These are phyloP conservation scores for Ramalina intermedia DNA, from an alignment of 495 filamentous ascomycete genomes.

Conservation along the genomic window DNA sequence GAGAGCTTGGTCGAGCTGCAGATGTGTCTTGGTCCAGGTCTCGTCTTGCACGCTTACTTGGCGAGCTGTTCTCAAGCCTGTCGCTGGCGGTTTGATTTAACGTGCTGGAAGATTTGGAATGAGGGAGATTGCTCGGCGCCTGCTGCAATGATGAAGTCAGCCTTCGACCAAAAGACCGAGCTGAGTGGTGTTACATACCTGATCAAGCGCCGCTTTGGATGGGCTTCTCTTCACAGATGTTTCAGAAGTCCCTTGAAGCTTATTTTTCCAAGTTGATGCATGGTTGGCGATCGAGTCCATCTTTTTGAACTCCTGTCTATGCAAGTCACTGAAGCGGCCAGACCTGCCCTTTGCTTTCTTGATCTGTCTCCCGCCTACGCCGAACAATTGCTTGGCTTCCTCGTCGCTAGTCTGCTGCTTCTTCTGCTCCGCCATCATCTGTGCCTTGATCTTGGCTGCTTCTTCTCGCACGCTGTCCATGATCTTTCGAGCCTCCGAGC, in stretches of 20 bases:
- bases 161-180: too few species aligned
- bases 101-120: slow-evolving; percentile 21
- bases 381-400: slow-evolving; percentile 23
- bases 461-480: slow-evolving; percentile 65
- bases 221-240: slow-evolving; percentile 53
- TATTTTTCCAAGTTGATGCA: slow-evolving; percentile 59
- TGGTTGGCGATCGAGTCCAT: slow-evolving; percentile 91
- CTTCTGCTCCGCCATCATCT: slow-evolving; percentile 41
- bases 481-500: slow-evolving; percentile 56
- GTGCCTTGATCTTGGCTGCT: slow-evolving; percentile 48
- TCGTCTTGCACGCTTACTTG: slow-evolving; percentile 53
- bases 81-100: slow-evolving; percentile 14
- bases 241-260: slow-evolving; percentile 36
- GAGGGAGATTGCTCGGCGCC: slow-evolving; percentile 12
- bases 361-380: slow-evolving; percentile 46
- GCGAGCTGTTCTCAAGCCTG: slow-evolving; percentile 21
- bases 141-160: slow-evolving; percentile 12
- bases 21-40: slow-evolving; percentile 44
- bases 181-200: slow-evolving; percentile 25
- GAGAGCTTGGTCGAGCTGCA: slow-evolving; percentile 34
- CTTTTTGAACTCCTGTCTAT: slow-evolving; percentile 83
- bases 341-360: slow-evolving; percentile 63
- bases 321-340: slow-evolving; percentile 62
- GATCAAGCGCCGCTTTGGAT: slow-evolving; percentile 55
- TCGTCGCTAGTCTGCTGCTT: slow-evolving; percentile 26